Evolutionary conservation across 805 yeast species (phyloP).

Genomic region (Candida arabinofermentans): DNA sequence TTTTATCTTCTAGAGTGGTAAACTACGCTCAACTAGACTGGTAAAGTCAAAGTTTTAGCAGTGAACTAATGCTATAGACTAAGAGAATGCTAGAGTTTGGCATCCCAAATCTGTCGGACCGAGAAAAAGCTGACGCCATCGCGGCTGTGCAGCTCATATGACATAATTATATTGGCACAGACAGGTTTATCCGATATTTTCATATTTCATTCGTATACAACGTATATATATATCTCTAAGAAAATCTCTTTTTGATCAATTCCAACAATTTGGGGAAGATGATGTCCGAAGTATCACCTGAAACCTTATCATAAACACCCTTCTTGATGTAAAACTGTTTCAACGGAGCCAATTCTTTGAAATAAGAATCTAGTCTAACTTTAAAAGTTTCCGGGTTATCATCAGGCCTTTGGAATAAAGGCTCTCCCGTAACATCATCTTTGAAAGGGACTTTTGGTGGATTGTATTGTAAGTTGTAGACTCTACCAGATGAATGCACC

Average conservation of each 20-base stretch:
- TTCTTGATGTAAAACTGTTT: constrained; percentile 51
- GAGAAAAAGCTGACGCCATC: not conserved
- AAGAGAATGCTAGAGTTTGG: no score
- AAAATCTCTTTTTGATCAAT: constrained; percentile 34
- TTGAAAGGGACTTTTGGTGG: constrained; percentile 81
- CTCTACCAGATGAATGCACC: constrained; percentile 87
- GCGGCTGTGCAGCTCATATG: no score
- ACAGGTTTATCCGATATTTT: no score
- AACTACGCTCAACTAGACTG: no score
- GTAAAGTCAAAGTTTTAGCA: no score
- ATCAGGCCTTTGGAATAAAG: constrained; percentile 72
- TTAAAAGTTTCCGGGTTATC: constrained; percentile 75
- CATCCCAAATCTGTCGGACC: not conserved
- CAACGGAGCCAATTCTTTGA: constrained; percentile 56
- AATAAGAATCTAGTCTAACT: constrained; percentile 61
- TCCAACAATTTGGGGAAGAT: constrained; percentile 66
- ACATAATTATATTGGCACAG: no score
- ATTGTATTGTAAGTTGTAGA: constrained; percentile 80
- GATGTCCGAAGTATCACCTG: constrained; percentile 80
- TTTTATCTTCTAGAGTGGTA: no score
- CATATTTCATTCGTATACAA: no score
- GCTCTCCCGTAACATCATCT: constrained; percentile 91
- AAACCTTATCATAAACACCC: constrained; percentile 51
- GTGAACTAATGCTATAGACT: no score
- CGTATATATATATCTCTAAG: not conserved